phyloP scores from a whole-genome alignment of 352 stramenopile species.

The Pythium scleroteichum region DNA sequence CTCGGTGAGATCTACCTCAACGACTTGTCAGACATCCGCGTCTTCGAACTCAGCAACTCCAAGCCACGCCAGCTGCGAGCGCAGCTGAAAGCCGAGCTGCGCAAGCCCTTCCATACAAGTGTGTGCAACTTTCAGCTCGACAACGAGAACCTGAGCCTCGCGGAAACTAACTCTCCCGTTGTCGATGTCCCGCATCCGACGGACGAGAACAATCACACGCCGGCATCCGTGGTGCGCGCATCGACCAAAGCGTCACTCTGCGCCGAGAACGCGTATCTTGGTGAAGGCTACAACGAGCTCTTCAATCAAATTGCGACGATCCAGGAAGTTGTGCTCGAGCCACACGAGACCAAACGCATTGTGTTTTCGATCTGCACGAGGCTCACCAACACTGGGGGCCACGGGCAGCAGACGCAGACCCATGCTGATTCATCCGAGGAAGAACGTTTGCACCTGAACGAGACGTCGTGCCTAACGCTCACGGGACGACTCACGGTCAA shows the following conservation, averaged over 20 bases:
- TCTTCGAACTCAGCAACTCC: slow-evolving; percentile 79
- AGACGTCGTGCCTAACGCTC: slow-evolving; percentile 82
- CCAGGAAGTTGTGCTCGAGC: slow-evolving; percentile 58
- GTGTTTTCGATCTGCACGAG: slow-evolving; percentile 80
- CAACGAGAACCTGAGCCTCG: slow-evolving; percentile 82
- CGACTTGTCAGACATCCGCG: slow-evolving; percentile 80
- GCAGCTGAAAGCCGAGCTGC: slow-evolving; percentile 71
- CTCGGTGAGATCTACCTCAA: slow-evolving; percentile 88
- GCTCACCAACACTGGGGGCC: slow-evolving; percentile 37
- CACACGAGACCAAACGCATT: slow-evolving; percentile 67
- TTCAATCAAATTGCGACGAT: slow-evolving; percentile 87
- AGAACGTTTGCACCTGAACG: slow-evolving; percentile 76
- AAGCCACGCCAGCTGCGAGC: slow-evolving; percentile 52
- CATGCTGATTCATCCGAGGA: slow-evolving; percentile 81
- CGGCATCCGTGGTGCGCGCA: slow-evolving; percentile 66
- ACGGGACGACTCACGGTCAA: slow-evolving; percentile 65
- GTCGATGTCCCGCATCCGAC: slow-evolving; percentile 14
- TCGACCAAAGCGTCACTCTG: slow-evolving; percentile 68
- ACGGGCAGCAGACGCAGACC: slow-evolving; percentile 18
- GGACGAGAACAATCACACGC: slow-evolving; percentile 80
- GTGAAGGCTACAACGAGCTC: slow-evolving; percentile 88
- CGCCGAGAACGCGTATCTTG: slow-evolving; percentile 80
- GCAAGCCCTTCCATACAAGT: slow-evolving; percentile 79
- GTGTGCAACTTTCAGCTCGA: slow-evolving; percentile 85
- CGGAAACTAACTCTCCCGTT: slow-evolving; percentile 30